A percentile compares a stretch with the other conserved stretches of the same genome.
These are phyloP conservation scores for Achlya hypogyna DNA, from an alignment of 352 stramenopile genomes.

Conservation along the genomic window DNA sequence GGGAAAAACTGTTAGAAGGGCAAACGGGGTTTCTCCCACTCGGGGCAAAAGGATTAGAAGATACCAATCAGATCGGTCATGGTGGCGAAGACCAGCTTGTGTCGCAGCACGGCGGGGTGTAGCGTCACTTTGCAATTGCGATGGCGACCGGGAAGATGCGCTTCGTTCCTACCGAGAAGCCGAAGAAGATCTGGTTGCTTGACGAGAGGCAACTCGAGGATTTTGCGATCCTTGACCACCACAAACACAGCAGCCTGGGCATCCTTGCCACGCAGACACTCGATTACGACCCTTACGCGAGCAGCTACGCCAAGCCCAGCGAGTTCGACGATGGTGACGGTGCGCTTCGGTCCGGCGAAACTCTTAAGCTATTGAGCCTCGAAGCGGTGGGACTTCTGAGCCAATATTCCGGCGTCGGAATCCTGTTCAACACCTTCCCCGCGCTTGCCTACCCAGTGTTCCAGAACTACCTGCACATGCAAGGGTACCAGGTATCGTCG, in stretches of 20 bases:
- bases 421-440: constrained; percentile 57
- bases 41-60: too few relatives aligned
- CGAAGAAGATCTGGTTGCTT: background rate
- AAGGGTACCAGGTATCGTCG: constrained; percentile 50
- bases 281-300: background rate
- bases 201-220: constrained; percentile 10
- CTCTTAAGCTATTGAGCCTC: constrained; percentile 21
- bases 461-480: constrained; percentile 52
- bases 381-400: constrained; percentile 41
- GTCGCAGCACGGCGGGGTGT: too few relatives aligned
- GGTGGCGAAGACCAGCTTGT: too few relatives aligned
- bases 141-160: background rate
- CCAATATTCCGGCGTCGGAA: constrained; percentile 59
- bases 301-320: background rate
- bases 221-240: background rate
- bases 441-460: constrained; percentile 66
- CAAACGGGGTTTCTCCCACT: too few relatives aligned
- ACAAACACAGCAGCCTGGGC: background rate
- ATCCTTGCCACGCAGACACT: background rate
- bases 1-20: too few relatives aligned
- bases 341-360: constrained; percentile 24
- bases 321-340: constrained; percentile 12
- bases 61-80: too few relatives aligned
- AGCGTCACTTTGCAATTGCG: too few relatives aligned
- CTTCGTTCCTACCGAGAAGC: background rate